Base-by-base conservation (phyloP, 768 basidiomycete species). In the Suillus placidus region DNA sequence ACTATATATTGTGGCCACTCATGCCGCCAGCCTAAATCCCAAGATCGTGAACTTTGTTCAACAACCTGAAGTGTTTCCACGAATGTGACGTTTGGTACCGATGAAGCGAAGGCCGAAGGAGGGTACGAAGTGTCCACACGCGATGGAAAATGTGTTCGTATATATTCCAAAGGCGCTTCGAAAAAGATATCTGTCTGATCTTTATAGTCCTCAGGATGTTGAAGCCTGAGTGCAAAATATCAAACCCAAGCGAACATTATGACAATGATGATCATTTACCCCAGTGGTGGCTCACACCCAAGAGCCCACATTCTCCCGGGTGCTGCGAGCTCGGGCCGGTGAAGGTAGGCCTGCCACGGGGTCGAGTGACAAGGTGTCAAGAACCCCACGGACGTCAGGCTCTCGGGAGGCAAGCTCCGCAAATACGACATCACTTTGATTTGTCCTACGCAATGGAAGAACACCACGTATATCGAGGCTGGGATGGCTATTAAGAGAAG, bases 281-380 rank as follows among this genome's bases (percentile, higher is more conserved):
- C 77, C 1, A 97, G 76, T 0, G 97, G 97, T 2, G 97, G 97
- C 73, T 98, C 97, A 72, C 97, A 99, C 6, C 92, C 91, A 30
- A 99, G 74, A 26, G 91, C 87, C 95, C 96, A 99, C 71, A 90
- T 79, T 61, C 80, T 78, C 9, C 86, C 85, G 2, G 68, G 69
- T 14, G 80, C 73, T 26, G 85, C 86, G 10, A 94, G 82, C 58
- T 90, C 83, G 32, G 80, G 78, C 23, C 87, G 81, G 74, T 99
- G 97, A 9, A 99, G 74, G 76, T 95, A 90, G 2, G 94, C 88
- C 72, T 94, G 91, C 80, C 93, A 95, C 6, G 97, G 97, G 1
- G 93, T 94, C 26, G 96, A 97, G 78, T 99, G 97, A 68, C 97
- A 99, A 12, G 97, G 97, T 93, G 95, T 96, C 26, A 98, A 78